phyloP scores from a whole-genome alignment of 768 basidiomycete species.

The Boletus tomentosulus region DNA sequence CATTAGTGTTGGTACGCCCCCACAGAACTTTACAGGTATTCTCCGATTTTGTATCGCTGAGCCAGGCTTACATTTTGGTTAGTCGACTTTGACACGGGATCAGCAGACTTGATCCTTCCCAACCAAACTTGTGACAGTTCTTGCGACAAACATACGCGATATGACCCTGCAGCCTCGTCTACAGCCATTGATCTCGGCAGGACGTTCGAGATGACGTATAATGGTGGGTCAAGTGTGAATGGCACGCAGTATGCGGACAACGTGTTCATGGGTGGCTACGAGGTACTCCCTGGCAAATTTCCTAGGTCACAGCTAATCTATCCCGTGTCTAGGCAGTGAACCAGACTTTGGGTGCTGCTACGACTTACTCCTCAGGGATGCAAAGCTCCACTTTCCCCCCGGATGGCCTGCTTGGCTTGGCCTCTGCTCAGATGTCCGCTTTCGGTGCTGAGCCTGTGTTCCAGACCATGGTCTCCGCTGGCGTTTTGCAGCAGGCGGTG shows the following conservation, averaged over 20 bases:
- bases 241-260: conserved; percentile 42
- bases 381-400: conserved; percentile 21
- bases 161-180: conserved; percentile 27
- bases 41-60: neutral
- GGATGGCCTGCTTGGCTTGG: conserved; percentile 45
- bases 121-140: conserved; percentile 21
- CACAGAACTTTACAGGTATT: conserved; percentile 39
- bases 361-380: conserved; percentile 34
- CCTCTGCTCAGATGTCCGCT: conserved; percentile 36
- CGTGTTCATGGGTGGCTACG: conserved; percentile 38
- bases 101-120: conserved; percentile 46
- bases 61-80: neutral
- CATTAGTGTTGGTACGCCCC: conserved; percentile 47
- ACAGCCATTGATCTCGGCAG: conserved; percentile 27
- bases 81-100: conserved; percentile 55
- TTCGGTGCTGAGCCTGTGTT: conserved; percentile 38
- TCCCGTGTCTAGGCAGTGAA: conserved; percentile 25
- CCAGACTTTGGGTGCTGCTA: conserved; percentile 45
- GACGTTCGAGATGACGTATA: conserved; percentile 33
- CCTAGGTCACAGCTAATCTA: conserved; percentile 4
- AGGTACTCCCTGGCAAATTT: conserved; percentile 22
- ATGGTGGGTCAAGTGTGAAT: conserved; percentile 35
- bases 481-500: conserved; percentile 29
- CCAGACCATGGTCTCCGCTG: conserved; percentile 41
- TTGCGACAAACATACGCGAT: conserved; percentile 32